Conservation (phyloP, 257 asterid species). For the Leonotis leonurus region DNA sequence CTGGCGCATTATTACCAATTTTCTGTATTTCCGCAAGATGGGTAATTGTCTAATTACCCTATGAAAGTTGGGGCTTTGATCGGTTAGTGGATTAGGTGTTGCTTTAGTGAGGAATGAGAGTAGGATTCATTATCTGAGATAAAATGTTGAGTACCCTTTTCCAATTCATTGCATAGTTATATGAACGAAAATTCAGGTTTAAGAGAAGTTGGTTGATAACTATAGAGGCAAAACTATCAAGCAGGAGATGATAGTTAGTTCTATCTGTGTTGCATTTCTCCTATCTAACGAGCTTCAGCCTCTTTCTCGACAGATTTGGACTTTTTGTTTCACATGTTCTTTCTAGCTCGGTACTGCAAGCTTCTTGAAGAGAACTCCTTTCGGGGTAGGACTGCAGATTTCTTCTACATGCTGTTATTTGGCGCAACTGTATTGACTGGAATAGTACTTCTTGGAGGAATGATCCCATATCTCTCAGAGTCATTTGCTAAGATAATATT, state of each 20-base stretch:
- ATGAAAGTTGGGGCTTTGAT: not conserved
- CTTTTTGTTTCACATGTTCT: constrained; percentile 99
- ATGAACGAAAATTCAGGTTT: not conserved
- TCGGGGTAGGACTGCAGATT: constrained; percentile 96
- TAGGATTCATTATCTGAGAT: not conserved
- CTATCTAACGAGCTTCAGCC: constrained; percentile 8
- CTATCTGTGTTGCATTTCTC: not conserved
- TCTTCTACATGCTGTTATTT: constrained; percentile 91
- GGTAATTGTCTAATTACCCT: constrained; percentile 43
- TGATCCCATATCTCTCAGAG: constrained; percentile 93
- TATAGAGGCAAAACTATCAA: not conserved
- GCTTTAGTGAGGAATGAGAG: not conserved
- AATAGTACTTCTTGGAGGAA: constrained; percentile 87
- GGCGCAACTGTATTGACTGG: constrained; percentile 93
- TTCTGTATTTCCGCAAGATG: constrained; percentile 92
- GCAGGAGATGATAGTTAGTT: not conserved
- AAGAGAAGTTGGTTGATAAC: not conserved
- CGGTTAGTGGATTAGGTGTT: not conserved
- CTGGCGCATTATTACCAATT: constrained; percentile 93
- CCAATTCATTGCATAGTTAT: not conserved
- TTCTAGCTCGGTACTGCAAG: constrained; percentile 98
- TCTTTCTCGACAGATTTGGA: constrained; percentile 70
- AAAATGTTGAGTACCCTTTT: not conserved
- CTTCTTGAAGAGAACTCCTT: constrained; percentile 96
- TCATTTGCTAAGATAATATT: constrained; percentile 90